Base-by-base conservation (phyloP, 306 rosid species). In the Malus fusca region DNA sequence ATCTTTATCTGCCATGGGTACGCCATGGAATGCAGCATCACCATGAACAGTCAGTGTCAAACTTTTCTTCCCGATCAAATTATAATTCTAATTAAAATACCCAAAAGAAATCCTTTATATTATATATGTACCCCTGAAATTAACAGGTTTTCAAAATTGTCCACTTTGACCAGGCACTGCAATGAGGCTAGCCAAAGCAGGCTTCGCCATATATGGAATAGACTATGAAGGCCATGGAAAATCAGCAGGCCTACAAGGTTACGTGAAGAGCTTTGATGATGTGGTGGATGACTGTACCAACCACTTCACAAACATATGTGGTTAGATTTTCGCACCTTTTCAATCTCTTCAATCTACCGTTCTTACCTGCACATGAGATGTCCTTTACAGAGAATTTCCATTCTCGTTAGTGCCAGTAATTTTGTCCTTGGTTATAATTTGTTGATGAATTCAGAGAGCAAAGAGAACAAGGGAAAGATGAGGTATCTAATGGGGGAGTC, bases 191-290 rank as follows among this genome's bases (percentile, higher is more conserved):
- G 98, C 82, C 53, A 77, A 84, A 28, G 88, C 88, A 31, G 98
- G 99, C 0, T 92, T 42, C 84, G 98, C 85, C 22, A 82, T 92
- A 0, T 89, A 89, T 76, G 99, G 98, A 0, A 76, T 92, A 11
- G 99, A 96, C 76, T 96, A 92, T 53, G 97, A 92, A 87, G 98
- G 99, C 4, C 99, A 96, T 80, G 99, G 99, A 52, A 96, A 96
- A 83, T 96, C 99, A 8, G 89, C 55, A 17, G 99, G 99, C 0
- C 69, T 90, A 15, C 44, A 26, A 4, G 98, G 97, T 42, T 79
- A 81, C 19, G 92, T 96, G 3, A 63, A 68, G 11, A 73, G 78
- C 77, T 87, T 96, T 66, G 89, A 89, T 76, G 4, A 43, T 51
- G 78, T 96, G 25, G 87, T 87, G 12, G 52, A 79, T 0, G 99